phyloP scores from a whole-genome alignment of 2,329 filamentous ascomycete species.

The Samsoniella hepiali region DNA sequence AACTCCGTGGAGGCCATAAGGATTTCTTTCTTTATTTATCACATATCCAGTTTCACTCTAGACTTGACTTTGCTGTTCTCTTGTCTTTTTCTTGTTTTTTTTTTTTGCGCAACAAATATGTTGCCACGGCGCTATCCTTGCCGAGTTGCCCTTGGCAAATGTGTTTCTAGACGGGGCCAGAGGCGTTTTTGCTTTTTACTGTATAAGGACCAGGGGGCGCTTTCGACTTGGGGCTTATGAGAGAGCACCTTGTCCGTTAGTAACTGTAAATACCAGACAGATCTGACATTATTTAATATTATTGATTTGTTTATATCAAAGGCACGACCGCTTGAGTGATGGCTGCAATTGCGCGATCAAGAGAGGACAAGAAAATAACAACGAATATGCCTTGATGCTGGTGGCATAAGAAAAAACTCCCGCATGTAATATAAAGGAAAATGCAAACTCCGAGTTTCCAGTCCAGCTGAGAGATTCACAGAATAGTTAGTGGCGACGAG shows the following conservation, averaged over 20 bases:
- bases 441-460: too few relatives aligned
- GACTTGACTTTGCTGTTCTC: conserved; percentile 4
- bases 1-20: conserved; percentile 13
- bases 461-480: too few relatives aligned
- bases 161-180: conserved; percentile 1
- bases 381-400: too few relatives aligned
- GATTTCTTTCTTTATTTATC: not conserved
- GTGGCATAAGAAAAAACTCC: too few relatives aligned
- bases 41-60: not conserved
- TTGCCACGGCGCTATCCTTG: conserved; percentile 3
- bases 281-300: not conserved
- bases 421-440: too few relatives aligned
- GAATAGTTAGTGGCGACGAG: too few relatives aligned
- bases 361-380: too few relatives aligned
- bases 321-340: not conserved
- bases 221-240: not conserved
- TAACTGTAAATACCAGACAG: not conserved
- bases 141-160: not conserved
- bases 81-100: not conserved
- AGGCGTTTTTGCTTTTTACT: not conserved
- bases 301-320: conserved; percentile 1
- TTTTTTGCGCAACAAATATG: not conserved
- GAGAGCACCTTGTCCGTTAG: not conserved
- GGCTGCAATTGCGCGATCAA: too few relatives aligned
- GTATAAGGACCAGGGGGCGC: not conserved